These are phyloP conservation scores for Aspergillus aculeatus DNA, from an alignment of 2,329 filamentous ascomycete genomes.

Conservation along the genomic window DNA sequence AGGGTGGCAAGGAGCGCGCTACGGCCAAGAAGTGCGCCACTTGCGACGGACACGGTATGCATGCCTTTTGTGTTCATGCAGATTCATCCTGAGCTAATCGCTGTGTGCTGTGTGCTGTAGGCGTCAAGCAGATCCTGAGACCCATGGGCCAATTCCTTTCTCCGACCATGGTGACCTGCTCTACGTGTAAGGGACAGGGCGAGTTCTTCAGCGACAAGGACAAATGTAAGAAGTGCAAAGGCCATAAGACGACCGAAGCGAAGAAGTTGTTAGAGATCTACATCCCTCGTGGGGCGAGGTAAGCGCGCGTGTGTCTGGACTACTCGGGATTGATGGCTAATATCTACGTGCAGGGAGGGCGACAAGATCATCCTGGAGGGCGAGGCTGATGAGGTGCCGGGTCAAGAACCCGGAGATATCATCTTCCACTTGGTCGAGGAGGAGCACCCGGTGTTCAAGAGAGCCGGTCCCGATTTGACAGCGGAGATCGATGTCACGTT, in stretches of 20 bases:
- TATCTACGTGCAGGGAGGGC: conserved; percentile 56
- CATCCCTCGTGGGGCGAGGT: conserved; percentile 80
- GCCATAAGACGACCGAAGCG: conserved; percentile 78
- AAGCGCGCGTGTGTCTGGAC: conserved; percentile 18
- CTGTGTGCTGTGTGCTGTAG: conserved; percentile 29
- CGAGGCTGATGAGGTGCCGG: conserved; percentile 89
- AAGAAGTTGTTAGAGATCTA: conserved; percentile 96
- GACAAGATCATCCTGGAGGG: conserved; percentile 88
- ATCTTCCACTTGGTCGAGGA: conserved; percentile 84
- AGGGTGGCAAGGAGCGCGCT: conserved; percentile 86
- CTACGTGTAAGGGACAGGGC: conserved; percentile 80
- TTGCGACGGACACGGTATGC: conserved; percentile 72
- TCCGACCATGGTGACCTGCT: conserved; percentile 75
- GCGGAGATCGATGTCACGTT: conserved; percentile 79
- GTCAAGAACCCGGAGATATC: conserved; percentile 87
- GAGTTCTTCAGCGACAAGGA: conserved; percentile 93
- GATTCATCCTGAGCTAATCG: neutral
- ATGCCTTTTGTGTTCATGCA: neutral
- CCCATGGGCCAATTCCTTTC: conserved; percentile 85
- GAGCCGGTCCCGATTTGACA: conserved; percentile 79
- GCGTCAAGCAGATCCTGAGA: conserved; percentile 72
- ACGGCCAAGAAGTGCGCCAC: conserved; percentile 79
- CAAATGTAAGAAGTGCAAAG: conserved; percentile 98
- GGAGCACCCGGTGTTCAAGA: conserved; percentile 75
- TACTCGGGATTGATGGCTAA: neutral